Conservation (phyloP, 2,329 filamentous ascomycete species). For the Cylindrodendrum hubeiense region DNA sequence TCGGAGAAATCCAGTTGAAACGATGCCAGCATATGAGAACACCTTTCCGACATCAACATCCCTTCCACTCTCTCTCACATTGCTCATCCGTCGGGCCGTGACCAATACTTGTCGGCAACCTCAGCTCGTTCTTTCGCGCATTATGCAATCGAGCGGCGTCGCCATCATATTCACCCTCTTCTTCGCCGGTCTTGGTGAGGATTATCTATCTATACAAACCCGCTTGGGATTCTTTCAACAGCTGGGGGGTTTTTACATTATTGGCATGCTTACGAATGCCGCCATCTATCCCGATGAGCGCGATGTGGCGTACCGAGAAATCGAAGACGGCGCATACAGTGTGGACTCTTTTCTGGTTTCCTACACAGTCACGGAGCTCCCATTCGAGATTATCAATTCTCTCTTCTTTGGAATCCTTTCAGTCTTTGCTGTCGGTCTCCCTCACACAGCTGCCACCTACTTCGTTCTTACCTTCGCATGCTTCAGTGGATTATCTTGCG, state of each 20-base stretch:
- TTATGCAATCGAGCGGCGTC: slow-evolving; percentile 73
- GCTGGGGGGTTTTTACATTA: slow-evolving; percentile 76
- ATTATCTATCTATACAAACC: slow-evolving; percentile 77
- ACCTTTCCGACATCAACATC: background rate
- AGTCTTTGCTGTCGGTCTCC: slow-evolving; percentile 73
- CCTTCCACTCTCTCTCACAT: slow-evolving; percentile 63
- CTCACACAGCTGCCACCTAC: slow-evolving; percentile 71
- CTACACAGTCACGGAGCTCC: slow-evolving; percentile 76
- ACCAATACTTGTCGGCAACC: slow-evolving; percentile 77
- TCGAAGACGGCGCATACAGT: slow-evolving; percentile 77
- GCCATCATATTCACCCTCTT: slow-evolving; percentile 73
- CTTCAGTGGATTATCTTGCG: slow-evolving; percentile 80
- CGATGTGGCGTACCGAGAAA: slow-evolving; percentile 81
- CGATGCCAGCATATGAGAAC: too few species aligned
- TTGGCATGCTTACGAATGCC: slow-evolving; percentile 83
- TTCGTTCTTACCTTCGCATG: slow-evolving; percentile 75
- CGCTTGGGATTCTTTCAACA: slow-evolving; percentile 79
- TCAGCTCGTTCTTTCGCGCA: slow-evolving; percentile 70
- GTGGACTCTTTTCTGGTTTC: slow-evolving; percentile 76
- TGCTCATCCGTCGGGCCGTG: slow-evolving; percentile 73
- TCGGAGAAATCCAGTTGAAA: background rate
- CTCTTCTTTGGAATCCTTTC: slow-evolving; percentile 74
- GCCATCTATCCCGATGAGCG: slow-evolving; percentile 78
- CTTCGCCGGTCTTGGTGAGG: slow-evolving; percentile 75
- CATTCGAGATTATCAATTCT: slow-evolving; percentile 75